A percentile compares a stretch with the other conserved stretches of the same genome.
phyloP scores from a whole-genome alignment of 1,139 yeast genomes.

The Scheffersomyces stambukii region DNA sequence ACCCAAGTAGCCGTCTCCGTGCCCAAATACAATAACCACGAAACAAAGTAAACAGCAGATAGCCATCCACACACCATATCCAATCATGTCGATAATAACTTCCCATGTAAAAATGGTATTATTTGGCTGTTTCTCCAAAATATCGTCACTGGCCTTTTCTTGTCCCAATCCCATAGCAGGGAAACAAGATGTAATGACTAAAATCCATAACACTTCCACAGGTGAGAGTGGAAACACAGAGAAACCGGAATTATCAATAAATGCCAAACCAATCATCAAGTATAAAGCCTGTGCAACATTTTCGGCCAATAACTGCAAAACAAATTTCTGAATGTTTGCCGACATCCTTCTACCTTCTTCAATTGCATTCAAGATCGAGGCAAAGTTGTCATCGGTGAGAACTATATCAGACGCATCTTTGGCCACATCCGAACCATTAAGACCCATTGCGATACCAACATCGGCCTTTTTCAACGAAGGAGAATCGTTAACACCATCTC shows the following conservation, averaged over 20 bases:
- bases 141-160: constrained; percentile 62
- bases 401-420: constrained; percentile 58
- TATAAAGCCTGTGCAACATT: constrained; percentile 77
- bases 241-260: constrained; percentile 52
- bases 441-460: constrained; percentile 61
- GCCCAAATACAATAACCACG: constrained; percentile 60
- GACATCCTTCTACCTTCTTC: constrained; percentile 85
- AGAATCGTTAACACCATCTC: constrained; percentile 84
- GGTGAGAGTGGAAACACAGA: constrained; percentile 80
- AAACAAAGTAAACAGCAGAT: constrained; percentile 66
- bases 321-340: constrained; percentile 76
- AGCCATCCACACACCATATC: constrained; percentile 74
- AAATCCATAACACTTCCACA: constrained; percentile 76
- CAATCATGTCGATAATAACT: constrained; percentile 67
- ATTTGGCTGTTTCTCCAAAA: constrained; percentile 64
- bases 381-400: constrained; percentile 47
- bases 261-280: constrained; percentile 68
- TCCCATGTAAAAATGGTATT: constrained; percentile 66
- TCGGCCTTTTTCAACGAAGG: constrained; percentile 79
- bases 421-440: constrained; percentile 54
- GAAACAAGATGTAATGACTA: constrained; percentile 75
- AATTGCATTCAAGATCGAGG: constrained; percentile 50
- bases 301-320: constrained; percentile 70
- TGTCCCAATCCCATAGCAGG: constrained; percentile 85
- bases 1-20: constrained; percentile 69